These are phyloP conservation scores for Scheffersomyces cryptocercus DNA, from an alignment of 1,139 yeast genomes.

Conservation along the genomic window DNA sequence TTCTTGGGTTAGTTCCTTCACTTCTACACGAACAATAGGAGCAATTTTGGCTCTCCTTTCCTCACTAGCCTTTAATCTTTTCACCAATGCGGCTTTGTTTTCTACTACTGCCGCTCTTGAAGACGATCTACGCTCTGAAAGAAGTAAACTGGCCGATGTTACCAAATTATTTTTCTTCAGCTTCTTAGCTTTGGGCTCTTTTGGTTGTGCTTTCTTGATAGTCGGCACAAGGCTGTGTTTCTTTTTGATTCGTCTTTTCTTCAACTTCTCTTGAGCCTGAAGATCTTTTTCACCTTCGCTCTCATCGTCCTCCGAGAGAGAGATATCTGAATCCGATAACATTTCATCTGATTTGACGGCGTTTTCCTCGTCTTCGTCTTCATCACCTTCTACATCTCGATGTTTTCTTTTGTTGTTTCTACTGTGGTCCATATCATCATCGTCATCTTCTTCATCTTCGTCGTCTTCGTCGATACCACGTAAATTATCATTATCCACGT, in stretches of 20 bases:
- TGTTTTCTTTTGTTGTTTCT: conserved; percentile 4
- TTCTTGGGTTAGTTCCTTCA: conserved; percentile 73
- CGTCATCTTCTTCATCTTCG: conserved; percentile 21
- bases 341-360: conserved; percentile 36
- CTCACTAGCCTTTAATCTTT: conserved; percentile 72
- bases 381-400: conserved; percentile 16
- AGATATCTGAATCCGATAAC: conserved; percentile 56
- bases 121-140: conserved; percentile 65
- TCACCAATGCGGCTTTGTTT: conserved; percentile 75
- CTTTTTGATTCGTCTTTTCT: conserved; percentile 40
- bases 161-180: conserved; percentile 17
- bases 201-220: conserved; percentile 39
- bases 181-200: conserved; percentile 20
- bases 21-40: conserved; percentile 44
- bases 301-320: conserved; percentile 52
- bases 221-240: conserved; percentile 43
- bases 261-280: conserved; percentile 49
- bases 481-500: conserved; percentile 18
- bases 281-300: conserved; percentile 70
- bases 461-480: conserved; percentile 29
- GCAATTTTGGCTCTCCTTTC: conserved; percentile 54
- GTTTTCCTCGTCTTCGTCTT: conserved; percentile 21
- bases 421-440: conserved; percentile 13
- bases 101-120: conserved; percentile 77
- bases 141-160: conserved; percentile 51